Evolutionary conservation across 1,284 basidiomycete genomes (phyloP).

Genomic region (Apiotrichum veenhuisii): DNA sequence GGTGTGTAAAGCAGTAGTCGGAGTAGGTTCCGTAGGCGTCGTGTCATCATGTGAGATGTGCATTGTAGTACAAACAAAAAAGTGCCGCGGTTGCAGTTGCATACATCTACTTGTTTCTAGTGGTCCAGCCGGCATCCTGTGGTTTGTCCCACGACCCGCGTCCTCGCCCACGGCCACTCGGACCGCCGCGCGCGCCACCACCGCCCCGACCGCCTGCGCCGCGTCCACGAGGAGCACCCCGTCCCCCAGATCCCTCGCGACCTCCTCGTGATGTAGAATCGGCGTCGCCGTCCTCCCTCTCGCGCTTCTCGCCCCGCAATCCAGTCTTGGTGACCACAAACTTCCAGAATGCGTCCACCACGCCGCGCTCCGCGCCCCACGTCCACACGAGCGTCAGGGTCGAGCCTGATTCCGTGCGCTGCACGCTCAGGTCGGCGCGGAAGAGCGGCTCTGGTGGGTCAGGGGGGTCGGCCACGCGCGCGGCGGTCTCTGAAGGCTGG

Average conservation of each 20-base stretch:
- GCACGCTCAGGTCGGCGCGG: conserved; percentile 20
- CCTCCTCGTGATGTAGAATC: too few relatives aligned
- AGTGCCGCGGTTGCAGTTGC: too few relatives aligned
- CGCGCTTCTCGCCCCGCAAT: conserved; percentile 6
- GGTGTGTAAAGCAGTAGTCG: not conserved
- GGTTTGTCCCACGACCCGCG: too few relatives aligned
- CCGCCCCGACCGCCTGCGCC: not conserved
- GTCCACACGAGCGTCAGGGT: conserved; percentile 60
- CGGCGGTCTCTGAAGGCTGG: not conserved
- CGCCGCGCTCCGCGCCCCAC: conserved; percentile 57
- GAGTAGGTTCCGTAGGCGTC: not conserved
- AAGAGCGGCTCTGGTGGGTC: conserved; percentile 28
- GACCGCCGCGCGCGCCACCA: not conserved
- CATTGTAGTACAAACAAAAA: conserved; percentile 13
- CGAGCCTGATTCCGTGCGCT: not conserved
- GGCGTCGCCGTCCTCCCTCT: not conserved
- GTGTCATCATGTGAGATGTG: conserved; percentile 15
- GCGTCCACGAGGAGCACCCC: not conserved
- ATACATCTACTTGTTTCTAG: not conserved
- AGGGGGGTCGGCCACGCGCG: not conserved
- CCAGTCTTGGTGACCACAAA: conserved; percentile 55
- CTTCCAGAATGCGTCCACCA: conserved; percentile 67
- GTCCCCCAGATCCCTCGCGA: too few relatives aligned
- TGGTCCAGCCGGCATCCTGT: conserved; percentile 5
- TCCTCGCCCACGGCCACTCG: not conserved